Evolutionary conservation across 495 filamentous ascomycete genomes (phyloP).

Genomic region (Penicillium canariense): DNA sequence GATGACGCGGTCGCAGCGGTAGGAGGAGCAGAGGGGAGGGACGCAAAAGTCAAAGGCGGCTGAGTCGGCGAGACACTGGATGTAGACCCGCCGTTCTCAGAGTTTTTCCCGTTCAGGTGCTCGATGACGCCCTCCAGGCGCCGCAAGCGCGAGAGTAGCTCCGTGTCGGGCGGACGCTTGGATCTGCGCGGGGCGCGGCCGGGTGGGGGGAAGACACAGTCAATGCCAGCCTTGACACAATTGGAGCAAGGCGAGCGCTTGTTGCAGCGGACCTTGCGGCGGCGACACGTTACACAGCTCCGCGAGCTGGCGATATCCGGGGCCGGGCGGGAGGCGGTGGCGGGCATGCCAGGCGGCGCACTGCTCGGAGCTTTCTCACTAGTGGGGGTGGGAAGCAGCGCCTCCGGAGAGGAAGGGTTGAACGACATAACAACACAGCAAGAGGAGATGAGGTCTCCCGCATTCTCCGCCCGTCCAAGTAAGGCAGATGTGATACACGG

Average conservation of each 20-base stretch:
- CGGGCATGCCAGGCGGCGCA: constrained; percentile 8
- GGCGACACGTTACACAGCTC: constrained; percentile 81
- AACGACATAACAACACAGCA: constrained; percentile 32
- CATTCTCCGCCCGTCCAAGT: constrained; percentile 8
- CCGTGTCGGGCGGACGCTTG: constrained; percentile 66
- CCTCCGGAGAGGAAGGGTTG: constrained; percentile 25
- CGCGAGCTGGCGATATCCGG: constrained; percentile 51
- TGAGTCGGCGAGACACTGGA: constrained; percentile 12
- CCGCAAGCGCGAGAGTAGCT: constrained; percentile 72
- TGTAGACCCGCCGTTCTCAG: constrained; percentile 6
- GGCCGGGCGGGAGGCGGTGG: constrained; percentile 18
- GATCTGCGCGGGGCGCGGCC: constrained; percentile 74
- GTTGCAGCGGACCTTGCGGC: constrained; percentile 85
- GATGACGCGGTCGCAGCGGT: not conserved
- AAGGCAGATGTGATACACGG: not conserved
- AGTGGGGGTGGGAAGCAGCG: constrained; percentile 11
- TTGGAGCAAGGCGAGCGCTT: constrained; percentile 82
- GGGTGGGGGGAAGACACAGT: constrained; percentile 82
- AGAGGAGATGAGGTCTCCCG: not conserved
- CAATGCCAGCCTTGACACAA: constrained; percentile 71
- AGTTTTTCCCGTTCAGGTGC: constrained; percentile 47
- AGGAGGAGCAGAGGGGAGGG: not conserved
- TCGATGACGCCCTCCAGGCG: constrained; percentile 82
- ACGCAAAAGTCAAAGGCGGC: not conserved
- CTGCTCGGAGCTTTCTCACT: constrained; percentile 24